Base-by-base conservation (phyloP, 805 yeast genomes). In the Candida broadrunensis region DNA sequence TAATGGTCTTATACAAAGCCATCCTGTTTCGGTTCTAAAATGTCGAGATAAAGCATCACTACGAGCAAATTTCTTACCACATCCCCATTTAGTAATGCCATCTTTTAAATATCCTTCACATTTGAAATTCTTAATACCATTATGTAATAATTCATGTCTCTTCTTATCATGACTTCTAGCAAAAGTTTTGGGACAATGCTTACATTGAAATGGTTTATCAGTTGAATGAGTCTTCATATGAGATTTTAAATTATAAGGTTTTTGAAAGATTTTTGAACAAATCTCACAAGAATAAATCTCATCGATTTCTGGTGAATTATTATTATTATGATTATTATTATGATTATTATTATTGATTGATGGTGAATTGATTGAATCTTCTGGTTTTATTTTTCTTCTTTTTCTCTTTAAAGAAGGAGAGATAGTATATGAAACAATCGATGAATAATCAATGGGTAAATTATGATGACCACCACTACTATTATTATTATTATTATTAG, bases 31-130 rank as follows among this genome's bases (percentile, higher is more conserved):
- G 2, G 90, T 81, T 41, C 86, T 65, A 54, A 84, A 83, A 54
- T 85, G 93, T 38, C 91, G 72, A 2, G 85, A 80, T 31, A 85
- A 67, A 0, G 91, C 93, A 57, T 85, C 93, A 2, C 86, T 81
- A 32, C 93, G 67, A 4, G 90, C 88, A 60, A 85, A 85, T 47
- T 73, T 70, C 54, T 80, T 78, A 13, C 85, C 83, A 57, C 91
- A 84, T 3, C 90, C 91, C 90, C 91, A 83, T 47, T 63, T 61
- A 3, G 83, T 78, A 12, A 51, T 55, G 0, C 82, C 81, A 50
- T 81, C 83, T 25, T 70, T 70, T 45, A 83, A 59, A 16, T 59
- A 58, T 0, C 89, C 90, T 42, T 75, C 75, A 55, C 93, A 85
- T 41, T 72, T 76, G 60, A 80, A 85, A 56, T 75, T 80, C 66